Evolutionary conservation across 2,329 filamentous ascomycete genomes (phyloP), one percentile per base, ranked within the genome.

Genomic region (Xylaria polymorpha): DNA sequence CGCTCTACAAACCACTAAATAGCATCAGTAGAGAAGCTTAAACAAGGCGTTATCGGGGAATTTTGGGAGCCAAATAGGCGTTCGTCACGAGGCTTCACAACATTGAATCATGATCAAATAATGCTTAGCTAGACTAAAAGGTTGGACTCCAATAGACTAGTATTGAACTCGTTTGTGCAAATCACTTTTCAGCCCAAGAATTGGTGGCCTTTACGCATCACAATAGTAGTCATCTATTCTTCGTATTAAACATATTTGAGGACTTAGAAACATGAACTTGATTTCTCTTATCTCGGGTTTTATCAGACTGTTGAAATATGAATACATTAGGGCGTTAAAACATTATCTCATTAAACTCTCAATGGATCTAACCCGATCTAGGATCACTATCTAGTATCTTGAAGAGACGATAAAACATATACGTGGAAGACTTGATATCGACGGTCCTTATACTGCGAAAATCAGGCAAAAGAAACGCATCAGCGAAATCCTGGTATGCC

Each of bases 41-140:
- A 35, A 51, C 58, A 60, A 6, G 67, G 70, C 67, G 67, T 70
- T 71, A n/a, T 39, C 2, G 53, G 67, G 58, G 25, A 32, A n/a
- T 56, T 64, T 60, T 29, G 25, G 5, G 48, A 63, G 44, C 10
- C 20, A 62, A 69, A 69, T 39, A 22, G 67, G 67, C 62, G 67
- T 67, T 69, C 20, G 32, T 65, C 20, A 62, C 35, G 58, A 59
- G 41, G 32, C 35, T 61, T 69, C 51, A 70, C 53, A 61, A 70
- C 46, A 53, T 66, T 55, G 2, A 64, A 69, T 62, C 55, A 69
- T 46, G 67, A 69, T 60, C 39, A 67, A 51, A 59, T 18, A 59
- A 57, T 61, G n/a, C 15, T 46, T 55, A 61, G 46, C 20, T 61
- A 61, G 48, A 68, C n/a, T n/a, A 50, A 61, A 25, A 57, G 37